Conservation (phyloP, 352 stramenopile species). For the Phytopythium mirpurense region DNA sequence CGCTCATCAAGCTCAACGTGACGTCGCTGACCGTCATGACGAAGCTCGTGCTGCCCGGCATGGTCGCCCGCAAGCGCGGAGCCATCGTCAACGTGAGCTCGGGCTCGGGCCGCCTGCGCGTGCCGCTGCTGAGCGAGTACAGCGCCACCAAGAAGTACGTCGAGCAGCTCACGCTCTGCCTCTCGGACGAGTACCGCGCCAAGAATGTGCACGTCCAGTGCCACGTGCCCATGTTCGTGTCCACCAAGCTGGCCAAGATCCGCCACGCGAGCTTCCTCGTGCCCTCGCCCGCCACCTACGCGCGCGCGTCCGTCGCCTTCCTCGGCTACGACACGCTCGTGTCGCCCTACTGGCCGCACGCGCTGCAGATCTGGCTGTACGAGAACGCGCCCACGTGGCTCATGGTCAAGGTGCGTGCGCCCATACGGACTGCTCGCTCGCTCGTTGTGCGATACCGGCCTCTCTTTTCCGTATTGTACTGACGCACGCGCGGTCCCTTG, state of each 20-base stretch:
- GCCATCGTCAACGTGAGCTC: constrained; percentile 98
- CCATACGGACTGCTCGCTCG: constrained; percentile 17
- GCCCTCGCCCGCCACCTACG: constrained; percentile 89
- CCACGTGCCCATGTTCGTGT: constrained; percentile 98
- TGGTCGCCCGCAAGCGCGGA: constrained; percentile 93
- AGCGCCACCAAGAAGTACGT: constrained; percentile 97
- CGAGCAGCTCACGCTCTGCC: constrained; percentile 94
- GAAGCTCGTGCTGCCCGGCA: constrained; percentile 89
- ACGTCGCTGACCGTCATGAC: constrained; percentile 76
- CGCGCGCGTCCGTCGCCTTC: constrained; percentile 86
- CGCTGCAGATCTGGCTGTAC: constrained; percentile 94
- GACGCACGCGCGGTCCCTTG: background rate
- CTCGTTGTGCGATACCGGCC: background rate
- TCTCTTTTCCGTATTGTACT: constrained; percentile 3
- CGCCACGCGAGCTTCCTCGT: constrained; percentile 92
- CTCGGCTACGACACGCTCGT: constrained; percentile 92
- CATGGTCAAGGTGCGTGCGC: constrained; percentile 67
- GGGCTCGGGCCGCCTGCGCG: constrained; percentile 92
- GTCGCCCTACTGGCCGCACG: constrained; percentile 95
- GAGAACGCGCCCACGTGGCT: constrained; percentile 83
- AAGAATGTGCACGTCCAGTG: constrained; percentile 96
- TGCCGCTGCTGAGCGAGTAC: constrained; percentile 96
- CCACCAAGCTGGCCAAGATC: constrained; percentile 99
- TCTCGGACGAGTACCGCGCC: constrained; percentile 93
- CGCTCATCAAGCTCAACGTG: constrained; percentile 90